Percentiles rank a stretch among this genome's conserved stretches.
Evolutionary conservation across 495 filamentous ascomycete genomes (phyloP).

Genomic region (Melanomma pulvis-pyrius): DNA sequence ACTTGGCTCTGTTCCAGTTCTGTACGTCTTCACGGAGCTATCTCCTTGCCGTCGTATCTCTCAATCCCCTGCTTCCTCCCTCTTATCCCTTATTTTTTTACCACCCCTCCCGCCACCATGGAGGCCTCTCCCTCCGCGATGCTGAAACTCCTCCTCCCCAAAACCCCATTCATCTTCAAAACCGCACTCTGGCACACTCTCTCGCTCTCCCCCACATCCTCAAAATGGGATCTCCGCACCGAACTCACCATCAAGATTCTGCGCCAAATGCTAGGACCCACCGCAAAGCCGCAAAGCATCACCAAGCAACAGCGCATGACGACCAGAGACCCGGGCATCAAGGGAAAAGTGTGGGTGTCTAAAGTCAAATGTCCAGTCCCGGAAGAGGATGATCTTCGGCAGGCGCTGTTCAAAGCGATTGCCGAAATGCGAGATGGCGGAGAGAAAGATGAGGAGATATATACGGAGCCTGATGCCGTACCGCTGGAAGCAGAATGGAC

Average conservation of each 20-base stretch:
- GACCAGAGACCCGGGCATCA: slow-evolving; percentile 66
- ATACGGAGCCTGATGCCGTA: slow-evolving; percentile 56
- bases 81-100: too few species aligned
- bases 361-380: slow-evolving; percentile 63
- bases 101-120: slow-evolving; percentile 22
- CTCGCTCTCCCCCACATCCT: slow-evolving; percentile 63
- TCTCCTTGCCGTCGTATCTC: too few species aligned
- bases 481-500: slow-evolving; percentile 87
- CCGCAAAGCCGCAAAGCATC: slow-evolving; percentile 52
- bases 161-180: slow-evolving; percentile 66
- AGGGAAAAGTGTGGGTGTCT: slow-evolving; percentile 80
- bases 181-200: slow-evolving; percentile 69
- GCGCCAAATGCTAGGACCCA: slow-evolving; percentile 60
- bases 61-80: too few species aligned
- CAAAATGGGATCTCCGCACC: slow-evolving; percentile 79
- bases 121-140: slow-evolving; percentile 32
- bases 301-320: slow-evolving; percentile 65
- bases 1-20: background rate
- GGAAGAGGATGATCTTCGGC: slow-evolving; percentile 60
- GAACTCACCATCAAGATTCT: slow-evolving; percentile 72
- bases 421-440: slow-evolving; percentile 58
- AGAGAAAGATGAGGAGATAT: slow-evolving; percentile 39
- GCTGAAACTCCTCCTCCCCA: slow-evolving; percentile 39
- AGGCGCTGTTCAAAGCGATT: slow-evolving; percentile 64
- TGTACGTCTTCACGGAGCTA: too few species aligned